Conservation (phyloP, 495 filamentous ascomycete species). For the Aspergillus incahuasiensis region DNA sequence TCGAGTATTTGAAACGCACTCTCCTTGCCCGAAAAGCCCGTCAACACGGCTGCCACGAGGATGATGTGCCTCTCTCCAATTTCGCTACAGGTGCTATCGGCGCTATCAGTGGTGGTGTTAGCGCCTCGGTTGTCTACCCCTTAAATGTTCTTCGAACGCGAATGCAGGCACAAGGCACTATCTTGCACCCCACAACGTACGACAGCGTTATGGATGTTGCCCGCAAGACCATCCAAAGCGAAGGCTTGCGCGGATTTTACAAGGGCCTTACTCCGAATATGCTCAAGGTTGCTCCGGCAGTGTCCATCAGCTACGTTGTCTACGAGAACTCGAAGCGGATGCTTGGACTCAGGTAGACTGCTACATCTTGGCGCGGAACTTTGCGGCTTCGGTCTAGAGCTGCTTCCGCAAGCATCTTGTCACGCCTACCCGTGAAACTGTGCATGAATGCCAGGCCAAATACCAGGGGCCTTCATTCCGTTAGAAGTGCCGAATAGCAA, state of each 20-base stretch:
- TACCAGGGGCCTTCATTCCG: background rate
- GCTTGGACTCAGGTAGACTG: constrained; percentile 59
- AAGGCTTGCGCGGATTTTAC: constrained; percentile 85
- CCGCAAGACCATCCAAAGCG: constrained; percentile 70
- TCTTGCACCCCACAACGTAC: constrained; percentile 86
- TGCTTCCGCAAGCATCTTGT: background rate
- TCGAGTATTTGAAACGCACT: constrained; percentile 81
- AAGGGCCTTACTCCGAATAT: constrained; percentile 94
- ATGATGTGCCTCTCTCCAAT: constrained; percentile 71
- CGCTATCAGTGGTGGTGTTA: constrained; percentile 84
- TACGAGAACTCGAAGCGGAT: constrained; percentile 91
- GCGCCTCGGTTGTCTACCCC: constrained; percentile 91
- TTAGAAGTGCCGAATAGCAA: background rate
- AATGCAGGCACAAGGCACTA: constrained; percentile 91
- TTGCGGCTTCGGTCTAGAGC: background rate
- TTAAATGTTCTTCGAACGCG: constrained; percentile 91
- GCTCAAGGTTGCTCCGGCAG: constrained; percentile 92
- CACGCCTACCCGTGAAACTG: background rate
- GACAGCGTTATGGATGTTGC: constrained; percentile 83
- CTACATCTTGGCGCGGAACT: background rate
- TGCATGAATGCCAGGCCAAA: background rate
- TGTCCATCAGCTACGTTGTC: constrained; percentile 95
- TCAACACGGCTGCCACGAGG: constrained; percentile 65
- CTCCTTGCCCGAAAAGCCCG: constrained; percentile 68
- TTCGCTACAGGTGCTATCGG: constrained; percentile 79